phyloP scores from a whole-genome alignment of 2,329 filamentous ascomycete species.

The Apiospora malaysiana region DNA sequence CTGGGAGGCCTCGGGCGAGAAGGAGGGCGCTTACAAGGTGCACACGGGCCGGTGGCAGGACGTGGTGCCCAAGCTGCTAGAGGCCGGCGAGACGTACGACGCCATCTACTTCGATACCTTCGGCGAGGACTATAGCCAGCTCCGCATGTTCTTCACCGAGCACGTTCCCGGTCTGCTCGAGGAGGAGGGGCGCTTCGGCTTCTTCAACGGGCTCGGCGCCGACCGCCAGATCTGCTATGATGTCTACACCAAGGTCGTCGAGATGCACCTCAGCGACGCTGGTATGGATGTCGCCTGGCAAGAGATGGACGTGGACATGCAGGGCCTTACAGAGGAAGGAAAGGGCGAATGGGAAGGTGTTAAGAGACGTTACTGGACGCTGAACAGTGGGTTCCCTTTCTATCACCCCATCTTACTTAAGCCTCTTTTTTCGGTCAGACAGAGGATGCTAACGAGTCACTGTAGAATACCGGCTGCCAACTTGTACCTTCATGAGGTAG shows the following conservation, averaged over 20 bases:
- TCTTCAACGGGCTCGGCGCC: slow-evolving; percentile 90
- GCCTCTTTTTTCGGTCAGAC: slow-evolving; percentile 4
- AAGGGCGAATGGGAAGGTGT: slow-evolving; percentile 88
- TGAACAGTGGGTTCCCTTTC: slow-evolving; percentile 65
- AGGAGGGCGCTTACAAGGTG: slow-evolving; percentile 72
- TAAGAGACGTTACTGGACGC: slow-evolving; percentile 85
- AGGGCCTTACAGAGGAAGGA: slow-evolving; percentile 66
- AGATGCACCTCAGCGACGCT: slow-evolving; percentile 88
- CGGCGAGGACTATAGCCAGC: slow-evolving; percentile 87
- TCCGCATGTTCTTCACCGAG: slow-evolving; percentile 88
- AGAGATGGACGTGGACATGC: slow-evolving; percentile 74
- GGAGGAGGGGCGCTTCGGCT: slow-evolving; percentile 76
- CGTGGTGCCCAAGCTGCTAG: slow-evolving; percentile 70
- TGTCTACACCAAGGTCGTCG: slow-evolving; percentile 90
- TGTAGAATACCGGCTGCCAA: slow-evolving; percentile 72
- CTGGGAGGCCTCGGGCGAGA: slow-evolving; percentile 61
- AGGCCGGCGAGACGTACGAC: slow-evolving; percentile 75
- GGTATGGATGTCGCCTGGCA: slow-evolving; percentile 91
- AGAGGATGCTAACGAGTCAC: slow-evolving; percentile 25
- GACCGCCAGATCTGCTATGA: slow-evolving; percentile 94
- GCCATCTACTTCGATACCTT: slow-evolving; percentile 98
- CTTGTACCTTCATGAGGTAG: slow-evolving; percentile 75
- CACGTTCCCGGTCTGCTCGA: slow-evolving; percentile 81
- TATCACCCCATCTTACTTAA: slow-evolving; percentile 3
- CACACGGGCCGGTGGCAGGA: slow-evolving; percentile 84